Evolutionary conservation across 768 basidiomycete species (phyloP).

Genomic region (Leccinum sublutescens): DNA sequence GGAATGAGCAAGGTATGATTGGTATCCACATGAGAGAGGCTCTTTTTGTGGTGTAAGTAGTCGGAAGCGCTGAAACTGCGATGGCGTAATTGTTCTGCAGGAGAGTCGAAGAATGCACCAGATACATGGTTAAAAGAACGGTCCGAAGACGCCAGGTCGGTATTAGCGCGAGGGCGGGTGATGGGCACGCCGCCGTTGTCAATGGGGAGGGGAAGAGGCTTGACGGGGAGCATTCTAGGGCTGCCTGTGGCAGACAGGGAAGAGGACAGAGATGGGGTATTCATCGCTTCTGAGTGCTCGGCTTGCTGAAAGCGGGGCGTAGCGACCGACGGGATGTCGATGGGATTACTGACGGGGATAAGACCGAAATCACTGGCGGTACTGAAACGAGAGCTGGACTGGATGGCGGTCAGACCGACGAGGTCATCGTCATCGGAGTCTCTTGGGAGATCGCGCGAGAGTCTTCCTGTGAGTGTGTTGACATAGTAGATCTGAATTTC

Average conservation of each 20-base stretch:
- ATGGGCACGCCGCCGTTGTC: neutral
- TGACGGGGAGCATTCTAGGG: neutral
- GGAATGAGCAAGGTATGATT: neutral
- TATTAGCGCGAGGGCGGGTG: constrained; percentile 27
- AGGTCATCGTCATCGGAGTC: constrained; percentile 60
- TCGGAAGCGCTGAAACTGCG: constrained; percentile 19
- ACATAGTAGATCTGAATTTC: constrained; percentile 81
- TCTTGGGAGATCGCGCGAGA: constrained; percentile 75
- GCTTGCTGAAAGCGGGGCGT: neutral
- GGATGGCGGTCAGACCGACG: constrained; percentile 48
- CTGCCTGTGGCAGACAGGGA: neutral
- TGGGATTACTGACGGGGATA: constrained; percentile 23
- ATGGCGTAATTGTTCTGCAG: constrained; percentile 15
- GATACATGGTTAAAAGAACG: constrained; percentile 10
- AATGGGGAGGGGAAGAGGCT: constrained; percentile 7
- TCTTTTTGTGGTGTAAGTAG: neutral
- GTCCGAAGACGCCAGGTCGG: constrained; percentile 15
- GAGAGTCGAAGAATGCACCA: constrained; percentile 6
- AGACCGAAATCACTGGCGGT: constrained; percentile 49
- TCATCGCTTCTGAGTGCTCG: neutral
- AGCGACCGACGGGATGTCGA: neutral
- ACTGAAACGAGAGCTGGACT: constrained; percentile 50
- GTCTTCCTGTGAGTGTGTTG: constrained; percentile 80
- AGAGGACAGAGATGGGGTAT: neutral
- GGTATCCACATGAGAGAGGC: neutral